Evolutionary conservation across 108 stramenopile species (phyloP), one percentile per base, ranked within the genome.

Genomic region (Craspedostauros australis): DNA sequence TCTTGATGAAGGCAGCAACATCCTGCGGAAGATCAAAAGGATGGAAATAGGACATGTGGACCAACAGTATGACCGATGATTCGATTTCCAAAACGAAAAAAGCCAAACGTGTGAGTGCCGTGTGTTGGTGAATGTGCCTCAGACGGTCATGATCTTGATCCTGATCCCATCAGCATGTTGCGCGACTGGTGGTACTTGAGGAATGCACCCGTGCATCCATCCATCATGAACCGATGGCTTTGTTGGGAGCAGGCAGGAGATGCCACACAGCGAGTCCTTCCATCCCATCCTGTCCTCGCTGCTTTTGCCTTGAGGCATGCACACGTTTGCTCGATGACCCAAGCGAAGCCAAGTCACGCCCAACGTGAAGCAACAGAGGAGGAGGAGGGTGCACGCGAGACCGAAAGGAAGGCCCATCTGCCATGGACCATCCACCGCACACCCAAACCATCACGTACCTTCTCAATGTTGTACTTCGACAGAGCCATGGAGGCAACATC

Each of bases 381-480:
- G 8, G 12, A 14, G 15, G 43, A 8, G 15, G 19, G 8, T 18
- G 43, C 9, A 9, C 8, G n/a, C n/a, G 12, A 14, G 43, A 44
- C n/a, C 9, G 19, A 9, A 14, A 44, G 8, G 15, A 8, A 29
- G 7, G 48, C n/a, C 12, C n/a, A 18, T n/a, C n/a, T n/a, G n/a
- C n/a, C n/a, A n/a, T n/a, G n/a, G n/a, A n/a, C n/a, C n/a, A n/a
- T n/a, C 2, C 25, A 56, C 33, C 33, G 25, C 18, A 16, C 12
- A n/a, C n/a, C n/a, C n/a, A n/a, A n/a, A n/a, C 9, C 22, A 16
- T n/a, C 5, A 32, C 81, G 62, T 47, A 91, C 90, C 84, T 98
- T 98, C 71, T 99, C 99, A 53, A 99, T 98, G 72, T 97, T 98
- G 91, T 95, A 99, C 67, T 98, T 98, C 26, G 96, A 92, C 16